Percentiles rank a stretch among this genome's conserved stretches.
These are phyloP conservation scores for Phytophthora sansomeana DNA, from an alignment of 352 stramenopile genomes.

Conservation along the genomic window DNA sequence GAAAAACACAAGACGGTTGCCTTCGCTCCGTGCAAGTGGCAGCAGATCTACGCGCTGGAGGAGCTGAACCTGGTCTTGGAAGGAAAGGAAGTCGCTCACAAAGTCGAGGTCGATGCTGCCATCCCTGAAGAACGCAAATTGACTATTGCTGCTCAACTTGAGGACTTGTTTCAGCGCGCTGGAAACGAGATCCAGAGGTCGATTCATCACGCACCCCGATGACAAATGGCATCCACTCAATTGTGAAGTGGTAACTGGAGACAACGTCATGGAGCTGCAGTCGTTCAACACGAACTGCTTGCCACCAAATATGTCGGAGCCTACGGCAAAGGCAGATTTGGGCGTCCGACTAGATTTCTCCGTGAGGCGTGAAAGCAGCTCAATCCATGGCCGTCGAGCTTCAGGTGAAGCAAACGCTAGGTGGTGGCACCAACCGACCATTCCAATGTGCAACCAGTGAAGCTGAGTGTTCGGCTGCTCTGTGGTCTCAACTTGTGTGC, in stretches of 20 bases:
- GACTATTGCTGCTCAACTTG: constrained; percentile 2
- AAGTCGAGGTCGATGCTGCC: not conserved
- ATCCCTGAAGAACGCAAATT: not conserved
- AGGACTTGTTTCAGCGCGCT: constrained; percentile 8
- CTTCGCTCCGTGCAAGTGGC: constrained; percentile 29
- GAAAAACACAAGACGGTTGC: constrained; percentile 48
- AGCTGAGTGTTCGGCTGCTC: constrained; percentile 8
- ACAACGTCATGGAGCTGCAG: constrained; percentile 30
- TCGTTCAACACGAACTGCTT: constrained; percentile 62
- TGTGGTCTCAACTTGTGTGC: too few relatives aligned
- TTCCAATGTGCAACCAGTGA: constrained; percentile 59
- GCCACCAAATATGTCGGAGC: not conserved
- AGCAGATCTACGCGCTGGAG: constrained; percentile 45
- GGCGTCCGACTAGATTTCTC: constrained; percentile 17
- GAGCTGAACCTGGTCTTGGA: constrained; percentile 43
- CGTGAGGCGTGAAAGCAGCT: constrained; percentile 30
- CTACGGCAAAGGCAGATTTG: not conserved
- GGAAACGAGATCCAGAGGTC: constrained; percentile 12
- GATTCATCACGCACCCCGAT: not conserved
- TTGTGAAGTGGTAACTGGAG: not conserved
- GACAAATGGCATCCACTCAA: not conserved
- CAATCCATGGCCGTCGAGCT: constrained; percentile 48
- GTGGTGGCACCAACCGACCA: constrained; percentile 55
- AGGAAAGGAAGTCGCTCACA: constrained; percentile 37
- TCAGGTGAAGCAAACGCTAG: constrained; percentile 47